Evolutionary conservation across 371 early-diverging fungal genomes (phyloP), one percentile per base, ranked within the genome.

Genomic region (Choanephora cucurbitarum): DNA sequence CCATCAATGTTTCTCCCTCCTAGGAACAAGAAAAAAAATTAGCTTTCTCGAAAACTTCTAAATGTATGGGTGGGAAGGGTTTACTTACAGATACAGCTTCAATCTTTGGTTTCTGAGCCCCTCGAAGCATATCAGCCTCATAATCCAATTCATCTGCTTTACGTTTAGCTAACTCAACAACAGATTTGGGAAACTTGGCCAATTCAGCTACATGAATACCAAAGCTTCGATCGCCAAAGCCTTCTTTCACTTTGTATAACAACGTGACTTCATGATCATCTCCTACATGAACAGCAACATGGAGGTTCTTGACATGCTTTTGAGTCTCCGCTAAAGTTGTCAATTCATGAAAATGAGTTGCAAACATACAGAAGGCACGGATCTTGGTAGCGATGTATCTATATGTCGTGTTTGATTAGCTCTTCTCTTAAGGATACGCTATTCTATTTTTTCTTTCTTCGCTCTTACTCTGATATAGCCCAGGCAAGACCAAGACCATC

Each of bases 401-500:
- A n/a, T n/a, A n/a, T n/a, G n/a, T n/a, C n/a, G n/a, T n/a, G n/a
- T n/a, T n/a, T n/a, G n/a, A n/a, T n/a, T n/a, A n/a, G n/a, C n/a
- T n/a, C n/a, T n/a, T n/a, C n/a, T n/a, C n/a, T n/a, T n/a, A n/a
- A n/a, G n/a, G n/a, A n/a, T n/a, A n/a, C n/a, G n/a, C n/a, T n/a
- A n/a, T n/a, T n/a, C n/a, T n/a, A n/a, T n/a, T n/a, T n/a, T n/a
- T n/a, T n/a, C n/a, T n/a, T n/a, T n/a, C n/a, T n/a, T 23, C n/a
- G 15, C n/a, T 61, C 83, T 73, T 82, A 91, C 86, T 99, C 95
- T 34, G 95, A 91, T 45, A 99, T 95, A 21, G 98, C 93, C 92
- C 94, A 92, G 10, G 99, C 99, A 39, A 99, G 74, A 17, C 98
- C 97, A 66, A 95, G 91, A 6, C 99, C 99, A 73, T 99, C 99